A percentile compares a stretch with the other conserved stretches of the same genome.
Evolutionary conservation across 2,329 filamentous ascomycete genomes (phyloP).

Genomic region (Xylaria sp.): DNA sequence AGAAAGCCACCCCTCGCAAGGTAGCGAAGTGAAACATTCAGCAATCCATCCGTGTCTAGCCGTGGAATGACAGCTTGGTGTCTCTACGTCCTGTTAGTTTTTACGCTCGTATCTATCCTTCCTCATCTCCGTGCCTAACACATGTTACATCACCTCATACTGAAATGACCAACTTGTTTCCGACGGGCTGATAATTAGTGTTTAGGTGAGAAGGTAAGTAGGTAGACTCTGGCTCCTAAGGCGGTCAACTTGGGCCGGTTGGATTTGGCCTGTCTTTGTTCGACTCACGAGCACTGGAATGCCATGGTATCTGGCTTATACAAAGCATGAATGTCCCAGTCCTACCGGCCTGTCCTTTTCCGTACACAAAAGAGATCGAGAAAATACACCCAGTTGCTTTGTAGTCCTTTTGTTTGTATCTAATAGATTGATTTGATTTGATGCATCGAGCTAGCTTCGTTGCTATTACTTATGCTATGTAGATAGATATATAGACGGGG

Average conservation of each 20-base stretch:
- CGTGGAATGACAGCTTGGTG: neutral
- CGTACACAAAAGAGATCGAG: constrained; percentile 37
- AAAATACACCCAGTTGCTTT: constrained; percentile 26
- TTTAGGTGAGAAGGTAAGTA: too few species aligned
- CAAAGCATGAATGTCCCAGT: constrained; percentile 31
- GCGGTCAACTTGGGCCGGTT: neutral
- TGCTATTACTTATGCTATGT: constrained; percentile 4
- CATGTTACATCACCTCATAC: too few species aligned
- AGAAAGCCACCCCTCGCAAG: neutral
- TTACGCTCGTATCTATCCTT: too few species aligned
- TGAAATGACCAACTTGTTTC: too few species aligned
- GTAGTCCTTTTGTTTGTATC: constrained; percentile 6
- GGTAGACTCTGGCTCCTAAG: neutral
- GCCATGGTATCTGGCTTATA: constrained; percentile 26
- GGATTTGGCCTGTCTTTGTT: constrained; percentile 31
- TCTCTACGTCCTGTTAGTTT: too few species aligned
- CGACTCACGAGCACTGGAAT: constrained; percentile 7
- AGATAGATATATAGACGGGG: too few species aligned
- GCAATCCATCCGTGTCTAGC: constrained; percentile 10
- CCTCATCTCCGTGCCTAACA: too few species aligned
- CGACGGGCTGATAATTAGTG: too few species aligned
- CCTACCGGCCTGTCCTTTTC: constrained; percentile 24
- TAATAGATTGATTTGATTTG: constrained; percentile 24
- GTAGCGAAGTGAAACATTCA: constrained; percentile 24
- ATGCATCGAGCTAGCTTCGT: constrained; percentile 30